Base-by-base conservation (phyloP, 768 basidiomycete genomes). In the Clitopilus hobsonii region DNA sequence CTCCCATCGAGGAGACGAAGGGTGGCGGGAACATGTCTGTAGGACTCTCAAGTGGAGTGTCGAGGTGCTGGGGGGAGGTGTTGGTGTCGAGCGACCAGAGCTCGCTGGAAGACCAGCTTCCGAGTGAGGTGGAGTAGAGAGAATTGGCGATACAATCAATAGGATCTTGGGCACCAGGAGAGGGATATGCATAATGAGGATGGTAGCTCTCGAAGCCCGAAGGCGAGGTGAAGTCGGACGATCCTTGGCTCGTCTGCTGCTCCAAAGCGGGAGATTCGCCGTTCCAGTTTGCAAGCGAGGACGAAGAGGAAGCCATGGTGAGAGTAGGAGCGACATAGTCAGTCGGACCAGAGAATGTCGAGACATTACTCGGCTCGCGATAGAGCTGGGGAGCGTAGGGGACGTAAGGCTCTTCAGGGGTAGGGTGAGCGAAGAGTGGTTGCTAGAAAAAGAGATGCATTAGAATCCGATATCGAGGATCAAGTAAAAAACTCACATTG, bases 231-330 rank as follows among this genome's bases (percentile, higher is more conserved):
- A n/a, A n/a, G n/a, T n/a, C n/a, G n/a, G n/a, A n/a, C n/a, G n/a
- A n/a, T n/a, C n/a, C n/a, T n/a, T n/a, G n/a, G n/a, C n/a, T n/a
- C n/a, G n/a, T n/a, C n/a, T n/a, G 6, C 11, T 49, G n/a, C 11
- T 52, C 49, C 32, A 61, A 29, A 26, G 54, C 59, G 38, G 59
- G 50, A 2, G 59, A 50, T 16, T 72, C 64, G 23, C 66, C 69
- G 54, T 75, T 72, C 77, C 77, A 78, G 41, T 66, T 65, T 13
- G 67, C 54, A n/a, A n/a, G n/a, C 32, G 78, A 63, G n/a, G 77
- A 74, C 3, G 76, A 74, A 27, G 70, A 51, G 5, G 41, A 60
- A n/a, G n/a, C n/a, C 30, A 67, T 58, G n/a, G 66, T 61, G 49
- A 63, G 58, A 41, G 71, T 58, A 2, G 73, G 69, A 24, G 72